Evolutionary conservation across 2,329 filamentous ascomycete genomes (phyloP), one percentile per base, ranked within the genome.

Genomic region (Rugonectria rugulosa): DNA sequence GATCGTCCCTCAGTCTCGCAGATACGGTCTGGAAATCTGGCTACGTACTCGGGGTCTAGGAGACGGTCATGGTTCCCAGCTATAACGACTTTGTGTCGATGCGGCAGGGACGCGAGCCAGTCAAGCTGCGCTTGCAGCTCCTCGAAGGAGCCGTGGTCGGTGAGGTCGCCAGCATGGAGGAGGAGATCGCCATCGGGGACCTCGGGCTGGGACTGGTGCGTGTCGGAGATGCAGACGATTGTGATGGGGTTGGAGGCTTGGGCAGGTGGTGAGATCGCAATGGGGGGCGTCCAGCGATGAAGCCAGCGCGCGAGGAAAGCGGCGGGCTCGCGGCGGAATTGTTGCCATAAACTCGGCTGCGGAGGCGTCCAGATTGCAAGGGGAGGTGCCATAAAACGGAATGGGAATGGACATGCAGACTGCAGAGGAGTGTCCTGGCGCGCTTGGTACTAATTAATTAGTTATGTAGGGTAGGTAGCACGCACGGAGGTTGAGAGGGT

Each of bases 141-240:
- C 3, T 47, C 54, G 21, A 54, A 57, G 4, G 49, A 48, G 31
- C 57, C 49, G 17, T 20, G 26, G 27, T 57, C n/a, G 9, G 54
- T 54, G 15, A 60, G 57, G 36, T 60, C 54, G 20, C 57, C 54
- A 23, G 45, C 50, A 19, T 57, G 54, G n/a, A 60, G 45, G 8
- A 60, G 45, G 15, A 60, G 21, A 26, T 60, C 53, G 11, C 57
- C 49, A 20, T 54, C 49, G 8, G 57, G 57, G 10, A 60, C 32
- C 11, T 46, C 21, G 36, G 57, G 57, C 15, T 53, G 38, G 19
- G 48, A 23, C 26, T 42, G 32, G 48, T 57, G 57, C 2, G 57
- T 59, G 38, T 57, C 57, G 19, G 57, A 60, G 40, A 60, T 11
- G 37, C 57, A 60, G 29, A 57, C 49, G 10, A 47, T 20, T 4